These are phyloP conservation scores for Basidiobolus meristosporus DNA, from an alignment of 371 early-diverging fungal genomes.

Conservation along the genomic window DNA sequence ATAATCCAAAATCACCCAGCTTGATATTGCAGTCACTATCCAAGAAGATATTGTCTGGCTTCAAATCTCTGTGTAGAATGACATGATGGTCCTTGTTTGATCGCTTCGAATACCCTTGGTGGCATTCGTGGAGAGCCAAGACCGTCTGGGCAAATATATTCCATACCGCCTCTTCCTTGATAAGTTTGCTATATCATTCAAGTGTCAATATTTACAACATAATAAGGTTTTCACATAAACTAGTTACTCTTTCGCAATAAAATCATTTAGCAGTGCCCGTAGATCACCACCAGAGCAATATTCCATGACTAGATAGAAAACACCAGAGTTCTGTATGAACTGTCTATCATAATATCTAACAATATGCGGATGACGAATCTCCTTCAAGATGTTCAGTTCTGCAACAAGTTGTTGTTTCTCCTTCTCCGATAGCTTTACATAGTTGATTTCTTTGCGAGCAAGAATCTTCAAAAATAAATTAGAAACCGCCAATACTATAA, in stretches of 20 bases:
- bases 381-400: slow-evolving; percentile 50
- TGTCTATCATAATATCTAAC: slow-evolving; percentile 46
- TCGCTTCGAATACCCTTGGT: slow-evolving; percentile 12
- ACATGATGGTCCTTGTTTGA: slow-evolving; percentile 6
- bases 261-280: slow-evolving; percentile 26
- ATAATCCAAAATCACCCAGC: slow-evolving; percentile 52
- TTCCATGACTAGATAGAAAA: slow-evolving; percentile 53
- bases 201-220: background rate
- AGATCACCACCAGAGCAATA: slow-evolving; percentile 29
- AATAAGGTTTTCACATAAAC: background rate
- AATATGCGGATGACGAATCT: slow-evolving; percentile 46
- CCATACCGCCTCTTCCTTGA: slow-evolving; percentile 41
- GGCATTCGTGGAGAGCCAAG: slow-evolving; percentile 41
- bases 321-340: slow-evolving; percentile 30
- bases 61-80: slow-evolving; percentile 32
- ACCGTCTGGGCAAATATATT: slow-evolving; percentile 27
- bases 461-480: slow-evolving; percentile 15
- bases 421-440: slow-evolving; percentile 35
- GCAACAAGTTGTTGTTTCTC: slow-evolving; percentile 46
- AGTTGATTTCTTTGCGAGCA: slow-evolving; percentile 57
- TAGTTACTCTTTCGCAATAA: slow-evolving; percentile 23
- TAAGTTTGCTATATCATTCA: slow-evolving; percentile 11
- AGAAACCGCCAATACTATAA: background rate
- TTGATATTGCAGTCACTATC: slow-evolving; percentile 25
- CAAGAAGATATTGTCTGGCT: slow-evolving; percentile 33